phyloP scores from a whole-genome alignment of 176 grass and related monocot genomes.

The Hordeum marinum region DNA sequence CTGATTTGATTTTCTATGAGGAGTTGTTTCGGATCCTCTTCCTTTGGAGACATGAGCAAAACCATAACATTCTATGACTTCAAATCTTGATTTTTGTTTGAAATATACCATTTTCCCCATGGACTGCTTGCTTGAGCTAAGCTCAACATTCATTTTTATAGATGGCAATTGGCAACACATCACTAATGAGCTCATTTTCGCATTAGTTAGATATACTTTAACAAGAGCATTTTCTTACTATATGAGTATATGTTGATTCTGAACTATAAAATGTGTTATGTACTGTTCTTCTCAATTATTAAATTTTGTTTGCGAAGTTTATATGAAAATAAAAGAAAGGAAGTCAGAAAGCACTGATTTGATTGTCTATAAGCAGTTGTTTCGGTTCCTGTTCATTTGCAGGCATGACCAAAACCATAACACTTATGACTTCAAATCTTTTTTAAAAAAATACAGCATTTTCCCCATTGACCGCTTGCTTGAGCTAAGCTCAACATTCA shows the following conservation, averaged over 20 bases:
- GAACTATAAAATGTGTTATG: neutral
- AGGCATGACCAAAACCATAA: slow-evolving; percentile 36
- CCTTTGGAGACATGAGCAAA: slow-evolving; percentile 30
- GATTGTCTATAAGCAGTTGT: slow-evolving; percentile 29
- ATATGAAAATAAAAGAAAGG: neutral
- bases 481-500: neutral
- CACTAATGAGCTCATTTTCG: neutral
- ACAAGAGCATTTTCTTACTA: neutral
- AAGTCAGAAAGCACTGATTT: slow-evolving; percentile 1
- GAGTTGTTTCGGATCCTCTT: slow-evolving; percentile 47
- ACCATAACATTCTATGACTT: slow-evolving; percentile 43
- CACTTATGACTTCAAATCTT: slow-evolving; percentile 26
- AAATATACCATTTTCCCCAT: neutral
- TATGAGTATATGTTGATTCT: neutral
- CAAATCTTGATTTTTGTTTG: neutral
- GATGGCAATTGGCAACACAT: neutral
- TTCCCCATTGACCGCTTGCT: neutral
- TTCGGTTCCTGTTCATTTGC: slow-evolving; percentile 39
- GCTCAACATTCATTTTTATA: neutral
- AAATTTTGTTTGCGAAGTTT: neutral
- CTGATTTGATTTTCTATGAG: slow-evolving; percentile 8
- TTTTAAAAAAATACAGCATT: neutral
- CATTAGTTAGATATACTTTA: neutral
- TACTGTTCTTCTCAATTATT: neutral
- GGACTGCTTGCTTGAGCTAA: neutral